Evolutionary conservation across 139 green algal genomes (phyloP), one percentile per base, ranked within the genome.

Genomic region (Chlamydomonas sphaeroides): DNA sequence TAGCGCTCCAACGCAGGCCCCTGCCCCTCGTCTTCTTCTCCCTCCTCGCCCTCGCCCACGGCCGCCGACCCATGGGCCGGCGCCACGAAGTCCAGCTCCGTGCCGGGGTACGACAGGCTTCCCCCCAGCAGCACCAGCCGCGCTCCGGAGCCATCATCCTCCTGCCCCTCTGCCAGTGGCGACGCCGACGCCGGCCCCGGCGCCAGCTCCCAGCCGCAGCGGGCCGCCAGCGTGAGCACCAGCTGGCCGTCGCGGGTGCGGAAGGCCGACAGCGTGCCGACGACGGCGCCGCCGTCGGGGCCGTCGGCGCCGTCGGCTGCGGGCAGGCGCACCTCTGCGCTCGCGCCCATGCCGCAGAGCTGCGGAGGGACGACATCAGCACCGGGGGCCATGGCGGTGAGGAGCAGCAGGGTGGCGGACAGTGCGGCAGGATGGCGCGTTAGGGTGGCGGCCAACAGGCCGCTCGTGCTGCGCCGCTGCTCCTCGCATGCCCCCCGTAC

Each of bases 261-360:
- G 38, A 80, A 80, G 38, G 72, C 72, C 3, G 56, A 69, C 26
- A 80, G 35, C 7, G 72, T 80, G 28, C 39, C 66, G 6, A 39
- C 66, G 6, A 28, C 38, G 35, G 25, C 7, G 51, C 2, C n/a
- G 48, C 48, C 39, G 66, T 39, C 30, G 39, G 17, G 2, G 66
- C 48, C 48, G 48, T 7, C 8, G 38, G 38, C 56, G 72, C 38
- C 36, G 23, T n/a, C 68, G 48, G 1, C n/a, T 28, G 30, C 17
- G 5, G 15, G 15, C 14, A 69, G 2, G 6, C 23, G n/a, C 32
- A 80, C 28, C 53, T 80, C 72, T 1, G 39, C 56, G 1, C 36
- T 59, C 1, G 56, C 72, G 21, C 72, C 72, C 48, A 68, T 68
- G 72, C 56, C 72, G n/a, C 72, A 80, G 14, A 80, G 72, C 72